Conservation (phyloP, 2,329 filamentous ascomycete species). For the Pestalotiopsis sp. region DNA sequence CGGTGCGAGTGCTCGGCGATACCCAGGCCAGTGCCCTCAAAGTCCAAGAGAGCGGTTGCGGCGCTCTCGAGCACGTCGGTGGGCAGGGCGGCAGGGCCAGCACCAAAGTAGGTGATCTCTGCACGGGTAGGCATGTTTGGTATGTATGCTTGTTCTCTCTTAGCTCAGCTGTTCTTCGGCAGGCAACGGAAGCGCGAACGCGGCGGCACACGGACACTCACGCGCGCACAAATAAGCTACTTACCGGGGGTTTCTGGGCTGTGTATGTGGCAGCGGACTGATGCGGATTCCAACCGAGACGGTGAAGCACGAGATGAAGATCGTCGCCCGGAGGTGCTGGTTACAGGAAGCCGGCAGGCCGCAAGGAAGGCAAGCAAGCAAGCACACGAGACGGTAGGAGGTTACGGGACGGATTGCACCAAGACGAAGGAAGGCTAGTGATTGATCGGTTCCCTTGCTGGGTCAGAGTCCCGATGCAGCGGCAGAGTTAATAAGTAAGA, state of each 20-base stretch:
- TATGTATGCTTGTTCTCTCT: neutral
- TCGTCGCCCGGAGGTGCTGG: slow-evolving; percentile 4
- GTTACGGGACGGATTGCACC: neutral
- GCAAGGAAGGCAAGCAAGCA: too few relatives aligned
- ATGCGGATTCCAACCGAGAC: neutral
- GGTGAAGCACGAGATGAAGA: neutral
- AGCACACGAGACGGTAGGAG: neutral
- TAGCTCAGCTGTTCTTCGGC: neutral
- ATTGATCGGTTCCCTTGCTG: neutral
- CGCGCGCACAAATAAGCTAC: neutral
- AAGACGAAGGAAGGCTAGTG: neutral
- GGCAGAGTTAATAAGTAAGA: neutral
- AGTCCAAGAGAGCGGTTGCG: slow-evolving; percentile 79
- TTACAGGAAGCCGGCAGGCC: neutral
- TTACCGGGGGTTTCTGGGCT: neutral
- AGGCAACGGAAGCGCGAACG: neutral
- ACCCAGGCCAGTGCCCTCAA: slow-evolving; percentile 77
- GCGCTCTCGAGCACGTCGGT: slow-evolving; percentile 79
- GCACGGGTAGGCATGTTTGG: slow-evolving; percentile 51
- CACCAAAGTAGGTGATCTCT: slow-evolving; percentile 85
- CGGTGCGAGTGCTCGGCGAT: slow-evolving; percentile 91
- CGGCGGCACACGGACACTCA: neutral
- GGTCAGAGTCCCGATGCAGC: neutral
- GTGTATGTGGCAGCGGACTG: neutral
- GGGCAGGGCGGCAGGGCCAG: slow-evolving; percentile 85